phyloP scores from a whole-genome alignment of 164 flowering plant genomes.

The Hamamelis virginiana region DNA sequence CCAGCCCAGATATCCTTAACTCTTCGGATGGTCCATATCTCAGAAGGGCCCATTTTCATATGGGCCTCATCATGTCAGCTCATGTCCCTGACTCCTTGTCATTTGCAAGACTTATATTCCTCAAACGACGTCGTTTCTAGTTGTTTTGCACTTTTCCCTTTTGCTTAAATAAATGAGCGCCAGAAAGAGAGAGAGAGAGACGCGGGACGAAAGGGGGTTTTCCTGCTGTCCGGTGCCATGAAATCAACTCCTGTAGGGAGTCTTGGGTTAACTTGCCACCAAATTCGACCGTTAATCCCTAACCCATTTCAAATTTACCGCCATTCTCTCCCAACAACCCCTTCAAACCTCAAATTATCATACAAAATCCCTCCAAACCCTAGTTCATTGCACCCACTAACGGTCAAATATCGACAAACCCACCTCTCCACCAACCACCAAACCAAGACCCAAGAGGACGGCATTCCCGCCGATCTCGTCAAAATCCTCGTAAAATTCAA shows the following conservation, averaged over 20 bases:
- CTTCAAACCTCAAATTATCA: background rate
- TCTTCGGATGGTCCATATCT: too few relatives aligned
- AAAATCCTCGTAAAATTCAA: slow-evolving; percentile 67
- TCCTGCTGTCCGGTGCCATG: slow-evolving; percentile 9
- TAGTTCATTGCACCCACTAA: background rate
- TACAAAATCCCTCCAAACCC: slow-evolving; percentile 7
- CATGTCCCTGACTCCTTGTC: too few relatives aligned
- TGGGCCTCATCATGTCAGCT: too few relatives aligned
- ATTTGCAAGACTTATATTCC: too few relatives aligned
- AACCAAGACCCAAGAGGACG: slow-evolving; percentile 41
- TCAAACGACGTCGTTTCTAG: too few relatives aligned
- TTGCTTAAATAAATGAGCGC: too few relatives aligned
- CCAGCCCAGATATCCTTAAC: too few relatives aligned
- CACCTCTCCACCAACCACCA: slow-evolving; percentile 12
- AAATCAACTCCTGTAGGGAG: slow-evolving; percentile 5
- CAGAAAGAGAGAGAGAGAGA: background rate
- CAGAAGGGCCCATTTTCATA: too few relatives aligned
- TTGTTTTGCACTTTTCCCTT: too few relatives aligned
- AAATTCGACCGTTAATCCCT: slow-evolving; percentile 17
- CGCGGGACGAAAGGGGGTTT: background rate
- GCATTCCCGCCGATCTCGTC: slow-evolving; percentile 58
- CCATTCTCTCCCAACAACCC: slow-evolving; percentile 12
- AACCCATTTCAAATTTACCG: slow-evolving; percentile 15
- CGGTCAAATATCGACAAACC: slow-evolving; percentile 24
- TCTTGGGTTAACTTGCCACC: slow-evolving; percentile 4